Percentiles rank a stretch among this genome's conserved stretches.
These are phyloP conservation scores for Neltuma alba DNA, from an alignment of 306 rosid genomes.

Conservation along the genomic window DNA sequence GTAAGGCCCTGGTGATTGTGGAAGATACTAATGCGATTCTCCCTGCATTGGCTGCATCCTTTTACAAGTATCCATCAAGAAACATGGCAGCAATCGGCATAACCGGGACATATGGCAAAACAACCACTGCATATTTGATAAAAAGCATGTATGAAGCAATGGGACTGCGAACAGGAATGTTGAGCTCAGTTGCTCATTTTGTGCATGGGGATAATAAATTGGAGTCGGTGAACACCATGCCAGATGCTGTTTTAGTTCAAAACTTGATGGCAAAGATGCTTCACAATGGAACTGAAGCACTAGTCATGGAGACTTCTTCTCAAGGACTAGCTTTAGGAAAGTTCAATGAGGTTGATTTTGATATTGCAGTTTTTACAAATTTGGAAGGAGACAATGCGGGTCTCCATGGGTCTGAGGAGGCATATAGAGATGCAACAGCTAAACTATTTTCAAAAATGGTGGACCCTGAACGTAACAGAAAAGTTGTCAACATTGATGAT, in stretches of 20 bases:
- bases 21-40: conserved; percentile 82
- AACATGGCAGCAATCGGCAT: conserved; percentile 87
- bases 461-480: conserved; percentile 85
- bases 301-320: conserved; percentile 77
- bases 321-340: conserved; percentile 60
- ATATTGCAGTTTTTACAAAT: conserved; percentile 86
- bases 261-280: conserved; percentile 95
- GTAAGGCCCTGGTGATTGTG: conserved; percentile 93
- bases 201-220: conserved; percentile 84
- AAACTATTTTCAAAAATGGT: conserved; percentile 82
- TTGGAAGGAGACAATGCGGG: conserved; percentile 59
- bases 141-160: conserved; percentile 91
- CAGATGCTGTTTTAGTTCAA: conserved; percentile 84
- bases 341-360: conserved; percentile 87
- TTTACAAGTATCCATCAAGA: conserved; percentile 77
- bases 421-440: conserved; percentile 60
- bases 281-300: conserved; percentile 87
- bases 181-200: conserved; percentile 74
- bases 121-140: conserved; percentile 71
- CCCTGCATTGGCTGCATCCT: conserved; percentile 77
- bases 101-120: conserved; percentile 87
- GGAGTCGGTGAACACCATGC: conserved; percentile 55
- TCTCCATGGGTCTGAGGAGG: conserved; percentile 60
- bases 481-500: conserved; percentile 90
- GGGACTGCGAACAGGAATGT: conserved; percentile 88